Base-by-base conservation (phyloP, 2,329 filamentous ascomycete species). In the Tolypocladium capitatum region DNA sequence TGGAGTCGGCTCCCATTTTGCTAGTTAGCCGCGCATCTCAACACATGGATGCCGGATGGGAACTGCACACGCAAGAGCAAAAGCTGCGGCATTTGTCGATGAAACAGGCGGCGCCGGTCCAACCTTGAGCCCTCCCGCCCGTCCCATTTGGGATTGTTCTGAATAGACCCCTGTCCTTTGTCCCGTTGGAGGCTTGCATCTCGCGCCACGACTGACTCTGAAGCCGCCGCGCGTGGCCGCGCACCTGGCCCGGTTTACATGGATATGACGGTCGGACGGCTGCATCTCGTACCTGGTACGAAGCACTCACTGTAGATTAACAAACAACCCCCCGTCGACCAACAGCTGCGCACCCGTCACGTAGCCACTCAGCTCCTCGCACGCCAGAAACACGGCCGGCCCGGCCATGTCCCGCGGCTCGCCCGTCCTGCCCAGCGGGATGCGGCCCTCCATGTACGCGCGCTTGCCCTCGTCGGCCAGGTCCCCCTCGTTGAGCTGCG, bases 271-370 rank as follows among this genome's bases (percentile, higher is more conserved):
- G 4, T 2, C 14, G 10, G 18, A n/a, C 18, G 36, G 35, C 18
- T 3, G 5, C 24, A 24, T 24, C 24, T 24, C 24, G 24, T 24
- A n/a, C n/a, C n/a, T n/a, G 35, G 18, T 33, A 43, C 11, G n/a
- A 27, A 1, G 16, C 3, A 27, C n/a, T 62, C 66, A 91, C 65
- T 92, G 87, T 56, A 94, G 69, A 65, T 94, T 94, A 16, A 94
- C 89, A 72, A 92, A 95, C 52, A 91, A 63, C 0, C 90, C 89
- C 11, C 89, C 90, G 65, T 95, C 89, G 14, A 95, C 89, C 52
- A 95, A 64, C 55, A 95, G 60, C 65, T 92, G 86, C 16, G 87
- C 83, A 0, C 88, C 88, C 50, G 81, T 91, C 50, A 92, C 84
- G 66, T 90, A 92, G 24, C 78, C 77, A 61, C 83, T 91, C 67